A percentile compares a stretch with the other conserved stretches of the same genome.
Conservation (phyloP, 305 asterid genomes). For the Plantago lanceolata region DNA sequence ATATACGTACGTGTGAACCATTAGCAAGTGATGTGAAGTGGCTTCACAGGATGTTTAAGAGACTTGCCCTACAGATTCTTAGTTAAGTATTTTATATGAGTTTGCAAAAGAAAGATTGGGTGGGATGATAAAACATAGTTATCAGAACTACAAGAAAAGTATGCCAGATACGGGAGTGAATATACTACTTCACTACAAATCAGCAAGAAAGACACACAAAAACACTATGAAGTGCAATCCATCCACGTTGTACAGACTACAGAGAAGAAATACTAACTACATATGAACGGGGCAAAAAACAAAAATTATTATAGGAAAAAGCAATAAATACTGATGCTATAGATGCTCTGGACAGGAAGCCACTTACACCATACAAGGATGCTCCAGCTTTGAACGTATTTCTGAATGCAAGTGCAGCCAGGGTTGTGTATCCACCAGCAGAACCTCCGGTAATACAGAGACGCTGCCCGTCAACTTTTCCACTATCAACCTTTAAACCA, state of each 20-base stretch:
- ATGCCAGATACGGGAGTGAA: not conserved
- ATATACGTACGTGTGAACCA: no score
- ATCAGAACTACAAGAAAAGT: not conserved
- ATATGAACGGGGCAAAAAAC: not conserved
- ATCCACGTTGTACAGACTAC: not conserved
- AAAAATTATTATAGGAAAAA: not conserved
- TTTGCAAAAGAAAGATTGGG: no score
- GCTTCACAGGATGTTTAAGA: no score
- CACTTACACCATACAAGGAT: slow-evolving; percentile 91
- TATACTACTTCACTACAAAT: not conserved
- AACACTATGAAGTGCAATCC: not conserved
- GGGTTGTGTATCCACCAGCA: slow-evolving; percentile 97
- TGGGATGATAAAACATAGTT: no score
- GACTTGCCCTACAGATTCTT: no score
- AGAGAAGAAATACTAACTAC: not conserved
- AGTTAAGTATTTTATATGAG: no score
- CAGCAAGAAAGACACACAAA: not conserved
- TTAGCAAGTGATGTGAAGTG: no score
- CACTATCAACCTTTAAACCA: slow-evolving; percentile 61
- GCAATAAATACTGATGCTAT: slow-evolving; percentile 1
- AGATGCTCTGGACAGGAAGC: slow-evolving; percentile 22
- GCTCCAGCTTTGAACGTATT: slow-evolving; percentile 86
- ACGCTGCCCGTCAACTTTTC: slow-evolving; percentile 78
- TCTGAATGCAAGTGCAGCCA: slow-evolving; percentile 90
- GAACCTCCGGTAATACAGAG: slow-evolving; percentile 95